phyloP scores from a whole-genome alignment of 2,329 filamentous ascomycete genomes.

The Ascochyta fabae region DNA sequence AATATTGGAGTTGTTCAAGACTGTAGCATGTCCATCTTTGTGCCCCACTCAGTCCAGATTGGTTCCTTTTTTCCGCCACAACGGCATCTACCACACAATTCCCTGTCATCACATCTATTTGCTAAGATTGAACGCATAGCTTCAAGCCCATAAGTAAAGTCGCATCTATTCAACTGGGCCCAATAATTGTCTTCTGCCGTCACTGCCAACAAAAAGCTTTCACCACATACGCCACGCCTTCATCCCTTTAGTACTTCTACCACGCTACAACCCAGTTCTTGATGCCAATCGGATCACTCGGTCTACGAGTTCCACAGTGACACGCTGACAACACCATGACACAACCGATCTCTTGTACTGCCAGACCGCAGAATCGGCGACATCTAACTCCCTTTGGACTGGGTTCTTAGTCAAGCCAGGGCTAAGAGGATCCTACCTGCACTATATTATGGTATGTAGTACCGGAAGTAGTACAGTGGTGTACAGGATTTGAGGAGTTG shows the following conservation, averaged over 20 bases:
- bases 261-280: constrained; percentile 12
- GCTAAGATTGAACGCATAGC: no score
- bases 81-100: no score
- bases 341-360: constrained; percentile 28
- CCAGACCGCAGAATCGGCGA: constrained; percentile 29
- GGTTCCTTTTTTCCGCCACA: no score
- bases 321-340: constrained; percentile 7
- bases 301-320: constrained; percentile 23
- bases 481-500: constrained; percentile 11
- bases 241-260: not conserved
- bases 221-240: not conserved
- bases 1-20: no score
- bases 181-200: not conserved
- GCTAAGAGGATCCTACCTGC: constrained; percentile 35
- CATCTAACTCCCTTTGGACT: not conserved
- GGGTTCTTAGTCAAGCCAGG: not conserved
- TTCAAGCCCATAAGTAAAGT: no score
- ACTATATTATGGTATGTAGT: constrained; percentile 10
- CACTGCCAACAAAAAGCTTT: not conserved
- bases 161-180: no score
- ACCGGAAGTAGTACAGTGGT: constrained; percentile 4
- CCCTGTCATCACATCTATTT: no score
- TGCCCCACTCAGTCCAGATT: no score
- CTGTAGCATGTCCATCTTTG: no score
- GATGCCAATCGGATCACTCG: constrained; percentile 40